Evolutionary conservation across 352 stramenopile species (phyloP).

Genomic region (Globisporangium nagaii): DNA sequence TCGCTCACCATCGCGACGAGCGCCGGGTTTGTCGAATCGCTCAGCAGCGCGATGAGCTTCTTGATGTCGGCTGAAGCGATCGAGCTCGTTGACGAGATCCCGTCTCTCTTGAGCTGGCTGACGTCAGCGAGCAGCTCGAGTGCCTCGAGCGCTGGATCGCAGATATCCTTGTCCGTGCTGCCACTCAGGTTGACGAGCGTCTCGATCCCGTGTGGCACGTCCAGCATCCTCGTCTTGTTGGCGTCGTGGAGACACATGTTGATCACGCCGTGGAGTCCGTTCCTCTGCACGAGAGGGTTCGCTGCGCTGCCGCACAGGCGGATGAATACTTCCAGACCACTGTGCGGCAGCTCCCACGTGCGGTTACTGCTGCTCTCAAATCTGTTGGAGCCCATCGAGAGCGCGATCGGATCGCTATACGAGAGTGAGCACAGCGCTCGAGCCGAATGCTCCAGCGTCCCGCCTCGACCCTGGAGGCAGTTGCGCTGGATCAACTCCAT

Average conservation of each 20-base stretch:
- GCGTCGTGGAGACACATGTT: slow-evolving; percentile 83
- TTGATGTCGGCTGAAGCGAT: slow-evolving; percentile 51
- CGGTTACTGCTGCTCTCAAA: neutral
- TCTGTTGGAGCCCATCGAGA: slow-evolving; percentile 31
- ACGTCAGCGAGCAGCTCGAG: slow-evolving; percentile 77
- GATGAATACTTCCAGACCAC: slow-evolving; percentile 45
- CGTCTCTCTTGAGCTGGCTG: slow-evolving; percentile 32
- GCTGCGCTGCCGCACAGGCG: slow-evolving; percentile 27
- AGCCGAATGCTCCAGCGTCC: slow-evolving; percentile 58
- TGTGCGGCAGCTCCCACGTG: slow-evolving; percentile 13
- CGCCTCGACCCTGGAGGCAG: slow-evolving; percentile 25
- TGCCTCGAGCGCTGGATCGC: slow-evolving; percentile 62
- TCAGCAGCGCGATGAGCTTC: slow-evolving; percentile 62
- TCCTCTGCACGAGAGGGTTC: slow-evolving; percentile 39
- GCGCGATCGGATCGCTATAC: slow-evolving; percentile 76
- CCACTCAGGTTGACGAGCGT: slow-evolving; percentile 75
- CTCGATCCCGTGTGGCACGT: slow-evolving; percentile 70
- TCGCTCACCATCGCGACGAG: slow-evolving; percentile 68
- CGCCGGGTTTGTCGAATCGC: slow-evolving; percentile 39
- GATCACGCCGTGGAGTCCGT: slow-evolving; percentile 69
- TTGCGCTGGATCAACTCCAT: slow-evolving; percentile 56
- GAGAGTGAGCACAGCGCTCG: slow-evolving; percentile 75
- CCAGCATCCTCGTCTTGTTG: slow-evolving; percentile 75
- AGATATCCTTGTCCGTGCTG: slow-evolving; percentile 46
- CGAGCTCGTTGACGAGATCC: slow-evolving; percentile 19